Percentiles rank a stretch among this genome's conserved stretches.
phyloP scores from a whole-genome alignment of 331 rosid species.

The Malus hybrid region DNA sequence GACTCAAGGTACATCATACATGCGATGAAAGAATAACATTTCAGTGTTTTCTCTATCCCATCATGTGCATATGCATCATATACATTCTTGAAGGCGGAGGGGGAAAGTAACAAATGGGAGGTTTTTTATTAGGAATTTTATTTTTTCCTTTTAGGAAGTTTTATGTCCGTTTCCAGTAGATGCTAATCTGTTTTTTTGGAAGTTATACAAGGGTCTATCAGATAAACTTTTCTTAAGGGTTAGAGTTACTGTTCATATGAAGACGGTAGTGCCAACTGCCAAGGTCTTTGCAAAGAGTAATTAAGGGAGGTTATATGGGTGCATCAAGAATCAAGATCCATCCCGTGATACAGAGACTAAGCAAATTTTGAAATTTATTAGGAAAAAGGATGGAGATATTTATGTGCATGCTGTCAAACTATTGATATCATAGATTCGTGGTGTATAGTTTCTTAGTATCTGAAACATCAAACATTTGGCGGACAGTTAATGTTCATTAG shows the following conservation, averaged over 20 bases:
- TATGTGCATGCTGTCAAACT: background rate
- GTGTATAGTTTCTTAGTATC: conserved; percentile 2
- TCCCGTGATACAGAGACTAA: background rate
- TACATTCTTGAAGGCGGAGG: background rate
- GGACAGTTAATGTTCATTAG: conserved; percentile 9
- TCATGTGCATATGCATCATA: background rate
- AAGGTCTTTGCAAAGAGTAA: background rate
- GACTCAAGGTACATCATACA: conserved; percentile 5
- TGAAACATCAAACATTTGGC: conserved; percentile 13
- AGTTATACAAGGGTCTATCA: background rate
- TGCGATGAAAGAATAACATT: background rate
- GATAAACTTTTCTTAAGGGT: background rate
- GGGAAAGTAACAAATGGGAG: background rate
- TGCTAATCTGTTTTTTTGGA: background rate
- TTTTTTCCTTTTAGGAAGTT: background rate
- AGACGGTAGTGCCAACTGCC: background rate
- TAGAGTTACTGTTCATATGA: background rate
- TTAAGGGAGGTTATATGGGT: conserved; percentile 1
- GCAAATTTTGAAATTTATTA: background rate
- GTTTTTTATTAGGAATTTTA: background rate
- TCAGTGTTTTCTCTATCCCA: background rate
- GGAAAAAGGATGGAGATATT: background rate
- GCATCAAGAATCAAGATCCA: background rate
- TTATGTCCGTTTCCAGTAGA: background rate
- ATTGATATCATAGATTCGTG: background rate